These are phyloP conservation scores for Carallia brachiata DNA, from an alignment of 345 rosid species.

Conservation along the genomic window DNA sequence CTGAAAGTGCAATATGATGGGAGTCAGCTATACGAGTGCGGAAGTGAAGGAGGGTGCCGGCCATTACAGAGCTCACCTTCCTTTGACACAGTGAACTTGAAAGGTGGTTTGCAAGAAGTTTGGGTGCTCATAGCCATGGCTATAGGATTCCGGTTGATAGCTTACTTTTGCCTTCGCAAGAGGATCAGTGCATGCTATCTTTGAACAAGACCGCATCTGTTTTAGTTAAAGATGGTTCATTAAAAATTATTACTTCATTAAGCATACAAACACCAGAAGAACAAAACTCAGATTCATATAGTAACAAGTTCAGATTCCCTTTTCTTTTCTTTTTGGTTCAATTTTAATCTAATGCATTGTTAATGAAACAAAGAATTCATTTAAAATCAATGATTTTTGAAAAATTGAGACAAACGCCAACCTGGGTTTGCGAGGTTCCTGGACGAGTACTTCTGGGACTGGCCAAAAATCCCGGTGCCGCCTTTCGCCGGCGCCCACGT, in stretches of 20 bases:
- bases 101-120: conserved; percentile 84
- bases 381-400: too few relatives aligned
- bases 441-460: conserved; percentile 22
- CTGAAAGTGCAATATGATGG: conserved; percentile 82
- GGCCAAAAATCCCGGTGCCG: conserved; percentile 92
- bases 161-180: conserved; percentile 69
- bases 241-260: too few relatives aligned
- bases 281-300: too few relatives aligned
- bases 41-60: conserved; percentile 69
- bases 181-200: conserved; percentile 59
- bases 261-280: too few relatives aligned
- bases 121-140: conserved; percentile 89
- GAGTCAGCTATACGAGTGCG: conserved; percentile 67
- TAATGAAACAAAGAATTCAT: too few relatives aligned
- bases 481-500: conserved; percentile 99
- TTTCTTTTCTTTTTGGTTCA: too few relatives aligned
- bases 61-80: conserved; percentile 75
- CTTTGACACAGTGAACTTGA: conserved; percentile 66
- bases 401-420: background rate
- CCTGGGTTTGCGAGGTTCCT: conserved; percentile 98
- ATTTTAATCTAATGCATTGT: too few relatives aligned
- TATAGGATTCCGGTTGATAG: conserved; percentile 54
- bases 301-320: too few relatives aligned
- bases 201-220: conserved; percentile 21
- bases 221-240: too few relatives aligned